phyloP scores from a whole-genome alignment of 805 yeast species.

The Candida schatavii region DNA sequence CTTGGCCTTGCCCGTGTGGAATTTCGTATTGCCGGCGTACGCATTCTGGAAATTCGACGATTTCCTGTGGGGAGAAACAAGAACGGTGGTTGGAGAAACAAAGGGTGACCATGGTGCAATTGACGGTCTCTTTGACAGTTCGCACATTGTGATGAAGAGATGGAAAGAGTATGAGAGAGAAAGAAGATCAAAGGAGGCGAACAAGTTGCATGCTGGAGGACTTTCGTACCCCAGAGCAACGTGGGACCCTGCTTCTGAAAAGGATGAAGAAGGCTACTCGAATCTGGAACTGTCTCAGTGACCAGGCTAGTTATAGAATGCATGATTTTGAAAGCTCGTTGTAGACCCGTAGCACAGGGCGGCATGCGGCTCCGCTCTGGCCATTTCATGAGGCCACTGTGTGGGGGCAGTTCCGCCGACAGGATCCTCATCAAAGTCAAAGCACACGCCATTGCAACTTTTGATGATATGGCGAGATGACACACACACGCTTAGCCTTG shows the following conservation, averaged over 20 bases:
- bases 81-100: constrained; percentile 70
- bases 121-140: constrained; percentile 88
- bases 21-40: constrained; percentile 79
- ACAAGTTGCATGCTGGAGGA: constrained; percentile 9
- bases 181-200: constrained; percentile 33
- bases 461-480: too few relatives aligned
- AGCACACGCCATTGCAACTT: too few relatives aligned
- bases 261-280: constrained; percentile 16
- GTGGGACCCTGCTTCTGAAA: constrained; percentile 42
- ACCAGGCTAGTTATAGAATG: too few relatives aligned
- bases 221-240: constrained; percentile 39
- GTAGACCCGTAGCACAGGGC: too few relatives aligned
- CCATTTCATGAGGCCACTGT: too few relatives aligned
- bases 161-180: constrained; percentile 94
- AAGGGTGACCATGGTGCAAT: constrained; percentile 64
- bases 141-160: constrained; percentile 82
- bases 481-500: too few relatives aligned
- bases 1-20: constrained; percentile 89
- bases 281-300: not conserved
- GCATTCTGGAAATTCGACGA: constrained; percentile 96
- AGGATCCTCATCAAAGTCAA: too few relatives aligned
- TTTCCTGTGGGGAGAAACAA: constrained; percentile 94
- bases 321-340: too few relatives aligned
- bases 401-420: too few relatives aligned
- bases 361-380: too few relatives aligned